These are phyloP conservation scores for Lentinula novae-zelandiae DNA, from an alignment of 1,284 basidiomycete species.

Conservation along the genomic window DNA sequence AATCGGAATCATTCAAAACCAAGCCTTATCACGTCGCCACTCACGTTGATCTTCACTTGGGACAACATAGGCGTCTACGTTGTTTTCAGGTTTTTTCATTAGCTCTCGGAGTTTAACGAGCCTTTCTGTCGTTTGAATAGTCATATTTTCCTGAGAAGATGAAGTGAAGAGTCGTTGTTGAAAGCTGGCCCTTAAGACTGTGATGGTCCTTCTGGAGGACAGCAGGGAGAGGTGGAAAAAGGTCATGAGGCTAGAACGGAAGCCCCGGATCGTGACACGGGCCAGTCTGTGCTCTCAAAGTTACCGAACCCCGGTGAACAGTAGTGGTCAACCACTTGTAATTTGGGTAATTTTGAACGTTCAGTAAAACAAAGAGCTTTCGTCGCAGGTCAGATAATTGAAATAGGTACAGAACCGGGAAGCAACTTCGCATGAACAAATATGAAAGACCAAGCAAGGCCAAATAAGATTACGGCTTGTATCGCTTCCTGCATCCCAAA, in stretches of 20 bases:
- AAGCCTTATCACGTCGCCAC: conserved; percentile 24
- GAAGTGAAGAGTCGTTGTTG: neutral
- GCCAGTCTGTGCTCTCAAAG: too few relatives aligned
- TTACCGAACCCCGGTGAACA: too few relatives aligned
- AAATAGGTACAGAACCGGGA: too few relatives aligned
- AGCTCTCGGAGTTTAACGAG: conserved; percentile 59
- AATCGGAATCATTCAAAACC: conserved; percentile 1
- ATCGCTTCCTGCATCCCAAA: neutral
- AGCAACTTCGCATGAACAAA: too few relatives aligned
- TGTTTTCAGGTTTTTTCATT: conserved; percentile 56
- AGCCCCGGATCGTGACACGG: neutral
- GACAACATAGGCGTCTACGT: conserved; percentile 71
- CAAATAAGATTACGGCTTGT: neutral
- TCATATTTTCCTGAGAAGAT: conserved; percentile 33
- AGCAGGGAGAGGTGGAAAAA: neutral
- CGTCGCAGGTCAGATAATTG: too few relatives aligned
- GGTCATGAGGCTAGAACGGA: neutral
- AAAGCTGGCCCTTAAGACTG: neutral
- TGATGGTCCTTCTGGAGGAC: neutral
- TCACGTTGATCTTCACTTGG: conserved; percentile 88
- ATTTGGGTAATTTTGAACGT: too few relatives aligned
- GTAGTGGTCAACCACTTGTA: too few relatives aligned
- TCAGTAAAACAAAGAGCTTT: too few relatives aligned
- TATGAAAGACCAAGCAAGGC: neutral
- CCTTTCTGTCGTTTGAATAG: conserved; percentile 59